These are phyloP conservation scores for Cynanchum wilfordii DNA, from an alignment of 257 asterid species.

Conservation along the genomic window DNA sequence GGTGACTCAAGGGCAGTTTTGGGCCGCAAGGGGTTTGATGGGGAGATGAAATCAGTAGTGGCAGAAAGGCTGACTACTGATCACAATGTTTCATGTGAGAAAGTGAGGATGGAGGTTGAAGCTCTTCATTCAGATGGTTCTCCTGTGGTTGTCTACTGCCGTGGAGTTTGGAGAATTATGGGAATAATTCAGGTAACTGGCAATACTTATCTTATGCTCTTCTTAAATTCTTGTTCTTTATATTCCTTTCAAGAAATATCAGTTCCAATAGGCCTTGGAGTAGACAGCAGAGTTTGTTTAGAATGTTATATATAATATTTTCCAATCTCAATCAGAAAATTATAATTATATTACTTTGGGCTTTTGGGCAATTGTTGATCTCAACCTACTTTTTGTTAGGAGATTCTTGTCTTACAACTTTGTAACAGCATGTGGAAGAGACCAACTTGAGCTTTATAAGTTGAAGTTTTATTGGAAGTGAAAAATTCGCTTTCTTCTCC, in stretches of 20 bases:
- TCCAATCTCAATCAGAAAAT: background rate
- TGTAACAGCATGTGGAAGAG: background rate
- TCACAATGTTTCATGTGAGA: conserved; percentile 80
- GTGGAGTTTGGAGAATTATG: conserved; percentile 98
- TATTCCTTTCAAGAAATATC: background rate
- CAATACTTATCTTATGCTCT: conserved; percentile 6
- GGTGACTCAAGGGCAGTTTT: conserved; percentile 99
- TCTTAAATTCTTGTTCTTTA: background rate
- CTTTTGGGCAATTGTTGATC: background rate
- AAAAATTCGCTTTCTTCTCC: background rate
- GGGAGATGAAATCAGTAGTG: conserved; percentile 55
- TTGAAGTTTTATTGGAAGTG: background rate
- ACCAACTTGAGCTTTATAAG: background rate
- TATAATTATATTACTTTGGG: background rate
- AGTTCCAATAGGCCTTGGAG: background rate
- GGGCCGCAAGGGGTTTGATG: conserved; percentile 64
- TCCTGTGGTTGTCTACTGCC: conserved; percentile 60
- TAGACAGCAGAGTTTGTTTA: background rate
- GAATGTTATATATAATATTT: background rate
- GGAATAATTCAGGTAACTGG: conserved; percentile 88
- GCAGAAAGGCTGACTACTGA: conserved; percentile 88
- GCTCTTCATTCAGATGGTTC: conserved; percentile 82
- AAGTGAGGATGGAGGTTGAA: conserved; percentile 85
- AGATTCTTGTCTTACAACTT: background rate
- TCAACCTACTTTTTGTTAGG: background rate